Evolutionary conservation across 2,329 filamentous ascomycete species (phyloP), one percentile per base, ranked within the genome.

Genomic region (Acephala macrosclerotiorum): DNA sequence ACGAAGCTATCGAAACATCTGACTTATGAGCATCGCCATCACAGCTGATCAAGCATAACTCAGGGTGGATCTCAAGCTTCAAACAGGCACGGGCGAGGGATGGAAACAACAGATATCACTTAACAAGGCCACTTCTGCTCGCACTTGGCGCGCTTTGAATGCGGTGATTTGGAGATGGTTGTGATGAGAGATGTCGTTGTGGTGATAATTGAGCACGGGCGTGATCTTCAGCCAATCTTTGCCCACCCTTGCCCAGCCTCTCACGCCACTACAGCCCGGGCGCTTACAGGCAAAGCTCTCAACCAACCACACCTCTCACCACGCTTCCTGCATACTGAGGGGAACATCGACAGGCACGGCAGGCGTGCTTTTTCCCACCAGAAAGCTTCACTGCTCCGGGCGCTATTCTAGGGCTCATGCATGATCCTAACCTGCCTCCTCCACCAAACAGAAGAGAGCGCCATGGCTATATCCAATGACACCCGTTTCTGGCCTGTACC

Each of bases 391-490:
- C 68, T 65, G 49, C 58, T 42, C 61, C 61, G 35, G 49, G 66
- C 68, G 67, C 71, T 72, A 68, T 70, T 71, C 65, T 64, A 33
- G 62, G 22, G 11, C 25, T 68, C 63, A 71, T 74, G 72, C 72
- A 68, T 20, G 68, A 71, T 69, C 71, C 68, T 64, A 66, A 38
- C 60, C 55, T 60, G 26, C 47, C 62, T 51, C 35, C 9, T 57
- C 58, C 51, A 57, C 66, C 67, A 66, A 40, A 63, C 56, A 64
- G 25, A 63, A 26, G 49, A 38, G 11, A 26, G 35, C 47, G 51
- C 58, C 65, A 38, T 57, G 45, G 35, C 38, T 18, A 51, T 33
- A 16, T 14, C 59, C 65, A 68, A 69, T 68, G 62, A 59, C 47
- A 35, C 49, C 49, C 57, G 47, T 36, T 66, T 40, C 61, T 53